These are phyloP conservation scores for Penicillium subrubescens DNA, from an alignment of 495 filamentous ascomycete genomes.

Conservation along the genomic window DNA sequence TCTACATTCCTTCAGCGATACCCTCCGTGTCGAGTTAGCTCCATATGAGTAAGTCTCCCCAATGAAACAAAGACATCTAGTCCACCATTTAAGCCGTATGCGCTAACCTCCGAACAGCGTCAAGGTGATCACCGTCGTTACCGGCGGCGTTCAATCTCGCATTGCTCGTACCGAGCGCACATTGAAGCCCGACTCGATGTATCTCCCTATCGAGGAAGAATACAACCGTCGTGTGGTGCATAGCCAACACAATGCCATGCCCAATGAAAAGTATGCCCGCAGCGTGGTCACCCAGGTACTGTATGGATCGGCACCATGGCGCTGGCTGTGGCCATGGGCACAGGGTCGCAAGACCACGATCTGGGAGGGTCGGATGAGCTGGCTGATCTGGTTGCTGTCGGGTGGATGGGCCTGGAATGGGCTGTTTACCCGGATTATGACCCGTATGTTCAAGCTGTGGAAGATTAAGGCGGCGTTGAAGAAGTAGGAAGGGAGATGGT, in stretches of 20 bases:
- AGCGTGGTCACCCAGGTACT: conserved; percentile 59
- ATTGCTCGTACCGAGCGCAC: conserved; percentile 55
- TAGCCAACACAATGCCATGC: conserved; percentile 59
- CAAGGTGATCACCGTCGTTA: conserved; percentile 58
- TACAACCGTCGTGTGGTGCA: conserved; percentile 56
- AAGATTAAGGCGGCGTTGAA: conserved; percentile 27
- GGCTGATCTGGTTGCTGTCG: conserved; percentile 47
- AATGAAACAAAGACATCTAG: not conserved
- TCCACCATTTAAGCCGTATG: not conserved
- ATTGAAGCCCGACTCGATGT: conserved; percentile 52
- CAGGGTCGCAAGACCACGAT: conserved; percentile 48
- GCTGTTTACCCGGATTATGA: conserved; percentile 42
- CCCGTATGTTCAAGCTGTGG: conserved; percentile 50
- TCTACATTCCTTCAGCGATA: conserved; percentile 60
- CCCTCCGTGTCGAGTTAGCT: conserved; percentile 57
- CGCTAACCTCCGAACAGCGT: conserved; percentile 30
- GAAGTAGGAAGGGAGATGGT: not conserved
- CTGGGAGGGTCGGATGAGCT: conserved; percentile 58
- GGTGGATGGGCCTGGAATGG: conserved; percentile 48
- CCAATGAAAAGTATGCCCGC: conserved; percentile 53
- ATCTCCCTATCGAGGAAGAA: conserved; percentile 51
- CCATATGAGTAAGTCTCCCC: conserved; percentile 42
- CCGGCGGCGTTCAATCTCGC: conserved; percentile 62
- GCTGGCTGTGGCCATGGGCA: conserved; percentile 52
- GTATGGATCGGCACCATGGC: conserved; percentile 45